These are phyloP conservation scores for Phylloporus rhodoxanthus DNA, from an alignment of 768 basidiomycete species.

Conservation along the genomic window DNA sequence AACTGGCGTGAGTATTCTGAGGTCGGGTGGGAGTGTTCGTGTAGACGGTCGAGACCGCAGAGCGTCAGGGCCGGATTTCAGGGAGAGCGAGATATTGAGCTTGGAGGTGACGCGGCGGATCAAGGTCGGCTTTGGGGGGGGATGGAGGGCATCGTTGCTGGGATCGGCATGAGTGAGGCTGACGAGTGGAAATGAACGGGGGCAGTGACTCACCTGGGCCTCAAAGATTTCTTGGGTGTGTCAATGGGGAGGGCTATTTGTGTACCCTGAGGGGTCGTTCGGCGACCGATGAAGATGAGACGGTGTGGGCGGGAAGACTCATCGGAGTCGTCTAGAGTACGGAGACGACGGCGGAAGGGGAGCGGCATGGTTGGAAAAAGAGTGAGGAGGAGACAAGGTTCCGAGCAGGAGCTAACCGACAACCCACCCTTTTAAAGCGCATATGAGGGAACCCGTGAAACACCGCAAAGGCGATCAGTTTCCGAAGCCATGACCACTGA, in stretches of 20 bases:
- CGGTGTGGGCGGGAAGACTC: conserved; percentile 15
- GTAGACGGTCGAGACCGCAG: conserved; percentile 13
- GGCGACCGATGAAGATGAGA: background rate
- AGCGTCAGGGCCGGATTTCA: background rate
- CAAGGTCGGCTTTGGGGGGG: conserved; percentile 12
- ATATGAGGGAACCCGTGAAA: too few species aligned
- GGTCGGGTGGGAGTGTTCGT: conserved; percentile 6
- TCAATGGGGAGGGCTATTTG: conserved; percentile 1
- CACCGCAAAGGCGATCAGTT: too few species aligned
- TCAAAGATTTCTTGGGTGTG: conserved; percentile 2
- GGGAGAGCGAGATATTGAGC: conserved; percentile 20
- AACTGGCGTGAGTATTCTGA: background rate
- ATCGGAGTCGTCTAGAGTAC: conserved; percentile 21
- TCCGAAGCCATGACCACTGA: too few species aligned
- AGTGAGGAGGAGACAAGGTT: background rate
- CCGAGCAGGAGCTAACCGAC: too few species aligned
- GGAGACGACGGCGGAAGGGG: conserved; percentile 23
- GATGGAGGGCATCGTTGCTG: background rate
- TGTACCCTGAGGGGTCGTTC: conserved; percentile 2
- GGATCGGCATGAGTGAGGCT: background rate
- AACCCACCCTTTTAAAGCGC: too few species aligned
- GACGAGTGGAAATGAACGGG: conserved; percentile 1
- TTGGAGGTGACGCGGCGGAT: conserved; percentile 30
- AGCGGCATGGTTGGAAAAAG: background rate
- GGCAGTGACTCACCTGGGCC: background rate